Evolutionary conservation across 1,284 basidiomycete species (phyloP), one percentile per base, ranked within the genome.

Genomic region (Ceratobasidium sp.): DNA sequence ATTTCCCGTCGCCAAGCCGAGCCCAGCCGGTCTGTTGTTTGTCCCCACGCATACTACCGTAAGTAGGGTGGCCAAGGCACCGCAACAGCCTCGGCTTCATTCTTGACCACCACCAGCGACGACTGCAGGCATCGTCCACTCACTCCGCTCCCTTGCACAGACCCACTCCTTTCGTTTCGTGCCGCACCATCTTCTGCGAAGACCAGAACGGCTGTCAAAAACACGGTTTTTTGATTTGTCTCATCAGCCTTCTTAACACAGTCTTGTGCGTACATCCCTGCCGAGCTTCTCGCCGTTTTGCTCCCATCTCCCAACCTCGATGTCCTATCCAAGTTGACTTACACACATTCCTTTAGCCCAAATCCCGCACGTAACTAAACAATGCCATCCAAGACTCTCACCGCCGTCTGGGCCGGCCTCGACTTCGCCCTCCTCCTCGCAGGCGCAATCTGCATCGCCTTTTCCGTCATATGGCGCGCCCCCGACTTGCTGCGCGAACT

Each of bases 381-480:
- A n/a, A 92, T 92, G 92, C 85, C 89, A 78, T 91, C 91, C 75
- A 88, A 84, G 79, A 85, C 81, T 76, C 83, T 94, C 72, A 85
- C 90, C 82, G 86, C 84, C 72, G 83, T 86, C 75, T 94, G 92
- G 89, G 86, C 83, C 53, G 85, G 88, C 80, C 82, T 93, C 75
- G 90, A 90, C 81, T 74, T 90, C 74, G 84, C 84, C 76, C 86
- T 94, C 71, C 84, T 94, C 48, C 85, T 83, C n/a, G 87, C 90
- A 6, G 92, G 90, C 46, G 81, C 84, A 59, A 75, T 93, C 65
- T 81, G 87, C 21, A 81, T 94, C 74, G 85, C 84, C 55, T 82
- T 93, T 61, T 91, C 92, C 21, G 80, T 93, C 73, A 79, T 91
- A 36, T 93, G 90, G 89, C 85, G 87, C 59, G 81, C 83, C 83